Evolutionary conservation across 805 yeast genomes (phyloP).

Genomic region (Wickerhamomyces ciferrii): DNA sequence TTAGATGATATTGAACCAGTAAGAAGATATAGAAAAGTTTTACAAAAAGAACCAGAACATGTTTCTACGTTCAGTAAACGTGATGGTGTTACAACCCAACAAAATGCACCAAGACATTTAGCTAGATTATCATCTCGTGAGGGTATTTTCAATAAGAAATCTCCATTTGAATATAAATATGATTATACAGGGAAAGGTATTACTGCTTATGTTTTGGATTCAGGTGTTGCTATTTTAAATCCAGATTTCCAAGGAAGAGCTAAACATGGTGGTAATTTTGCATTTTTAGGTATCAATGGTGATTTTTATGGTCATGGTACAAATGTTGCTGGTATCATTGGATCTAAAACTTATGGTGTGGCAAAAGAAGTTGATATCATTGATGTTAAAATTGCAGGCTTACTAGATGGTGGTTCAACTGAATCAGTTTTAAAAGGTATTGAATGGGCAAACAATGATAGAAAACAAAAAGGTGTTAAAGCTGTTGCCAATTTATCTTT

Average conservation of each 20-base stretch:
- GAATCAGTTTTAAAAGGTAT: conserved; percentile 55
- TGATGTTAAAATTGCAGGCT: conserved; percentile 71
- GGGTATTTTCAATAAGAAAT: conserved; percentile 7
- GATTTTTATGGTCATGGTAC: conserved; percentile 85
- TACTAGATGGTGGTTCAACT: conserved; percentile 59
- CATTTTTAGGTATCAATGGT: conserved; percentile 47
- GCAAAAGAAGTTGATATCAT: conserved; percentile 66
- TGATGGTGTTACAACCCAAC: conserved; percentile 19
- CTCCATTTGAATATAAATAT: conserved; percentile 12
- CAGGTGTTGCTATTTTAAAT: conserved; percentile 57
- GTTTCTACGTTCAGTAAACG: neutral
- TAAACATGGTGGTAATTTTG: conserved; percentile 49
- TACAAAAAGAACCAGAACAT: neutral
- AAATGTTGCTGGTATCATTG: conserved; percentile 82
- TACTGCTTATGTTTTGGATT: conserved; percentile 70
- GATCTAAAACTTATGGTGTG: conserved; percentile 70
- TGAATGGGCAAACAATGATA: conserved; percentile 58
- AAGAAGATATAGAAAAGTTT: neutral
- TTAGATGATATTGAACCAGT: neutral
- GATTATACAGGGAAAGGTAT: conserved; percentile 43
- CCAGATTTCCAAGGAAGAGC: conserved; percentile 57
- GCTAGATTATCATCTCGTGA: conserved; percentile 49
- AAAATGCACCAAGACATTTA: conserved; percentile 56
- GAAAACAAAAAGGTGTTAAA: conserved; percentile 26
- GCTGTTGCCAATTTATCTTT: conserved; percentile 73